phyloP scores from a whole-genome alignment of 2,329 filamentous ascomycete species.

The Pyrenophora graminea region DNA sequence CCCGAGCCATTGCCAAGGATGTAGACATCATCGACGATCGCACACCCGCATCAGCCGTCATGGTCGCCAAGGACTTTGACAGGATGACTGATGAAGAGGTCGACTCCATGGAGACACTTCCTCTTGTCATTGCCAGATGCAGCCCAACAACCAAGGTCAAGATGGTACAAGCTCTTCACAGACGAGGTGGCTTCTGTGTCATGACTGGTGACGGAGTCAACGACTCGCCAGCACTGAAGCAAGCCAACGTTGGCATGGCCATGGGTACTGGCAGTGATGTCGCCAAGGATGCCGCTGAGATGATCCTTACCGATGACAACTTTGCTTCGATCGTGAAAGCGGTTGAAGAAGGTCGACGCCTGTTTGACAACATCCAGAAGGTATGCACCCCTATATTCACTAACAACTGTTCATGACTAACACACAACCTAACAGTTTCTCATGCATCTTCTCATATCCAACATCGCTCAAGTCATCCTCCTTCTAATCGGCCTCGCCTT shows the following conservation, averaged over 20 bases:
- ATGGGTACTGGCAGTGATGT: constrained; percentile 49
- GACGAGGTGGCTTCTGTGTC: constrained; percentile 46
- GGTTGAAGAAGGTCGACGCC: constrained; percentile 47
- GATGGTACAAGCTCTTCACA: constrained; percentile 51
- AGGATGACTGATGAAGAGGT: constrained; percentile 50
- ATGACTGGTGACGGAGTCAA: constrained; percentile 53
- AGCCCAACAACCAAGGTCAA: constrained; percentile 54
- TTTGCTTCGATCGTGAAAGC: constrained; percentile 50
- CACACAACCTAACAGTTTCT: constrained; percentile 38
- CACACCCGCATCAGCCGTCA: constrained; percentile 40
- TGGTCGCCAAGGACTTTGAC: constrained; percentile 53
- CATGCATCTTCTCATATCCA: constrained; percentile 55
- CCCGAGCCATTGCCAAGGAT: constrained; percentile 53
- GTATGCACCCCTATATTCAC: constrained; percentile 10
- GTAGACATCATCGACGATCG: constrained; percentile 48
- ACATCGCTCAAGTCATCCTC: constrained; percentile 54
- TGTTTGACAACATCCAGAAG: constrained; percentile 51
- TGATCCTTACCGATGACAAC: constrained; percentile 49
- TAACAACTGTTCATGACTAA: neutral
- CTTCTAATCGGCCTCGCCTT: constrained; percentile 54
- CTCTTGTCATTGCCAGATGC: constrained; percentile 53
- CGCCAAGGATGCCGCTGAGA: constrained; percentile 48
- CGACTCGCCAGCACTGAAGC: constrained; percentile 48
- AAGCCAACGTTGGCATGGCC: constrained; percentile 50
- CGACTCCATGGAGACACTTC: constrained; percentile 48